phyloP scores from a whole-genome alignment of 495 filamentous ascomycete species.

The Aspergillus baeticus region DNA sequence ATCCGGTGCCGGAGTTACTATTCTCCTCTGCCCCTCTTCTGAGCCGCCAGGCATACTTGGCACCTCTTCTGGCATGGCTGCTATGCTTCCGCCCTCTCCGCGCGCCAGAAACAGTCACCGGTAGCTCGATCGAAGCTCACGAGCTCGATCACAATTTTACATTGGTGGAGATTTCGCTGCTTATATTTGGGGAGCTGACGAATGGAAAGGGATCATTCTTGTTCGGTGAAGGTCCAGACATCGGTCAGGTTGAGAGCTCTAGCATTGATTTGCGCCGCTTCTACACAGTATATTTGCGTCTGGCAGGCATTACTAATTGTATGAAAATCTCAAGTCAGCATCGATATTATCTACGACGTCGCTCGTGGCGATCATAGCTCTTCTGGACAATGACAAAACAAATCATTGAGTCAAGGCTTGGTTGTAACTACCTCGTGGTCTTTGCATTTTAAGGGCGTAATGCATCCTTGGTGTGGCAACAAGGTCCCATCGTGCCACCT shows the following conservation, averaged over 20 bases:
- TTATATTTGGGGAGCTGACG: background rate
- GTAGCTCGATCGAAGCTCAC: constrained; percentile 17
- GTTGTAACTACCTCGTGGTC: background rate
- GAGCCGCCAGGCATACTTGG: background rate
- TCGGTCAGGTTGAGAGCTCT: background rate
- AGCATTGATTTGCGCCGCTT: too few relatives aligned
- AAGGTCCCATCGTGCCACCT: too few relatives aligned
- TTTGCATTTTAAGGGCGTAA: too few relatives aligned
- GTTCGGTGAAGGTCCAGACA: background rate
- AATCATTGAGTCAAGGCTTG: too few relatives aligned
- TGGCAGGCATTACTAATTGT: too few relatives aligned
- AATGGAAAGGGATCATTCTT: background rate
- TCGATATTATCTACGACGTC: background rate
- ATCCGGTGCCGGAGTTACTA: constrained; percentile 14
- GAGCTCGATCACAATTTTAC: constrained; percentile 20
- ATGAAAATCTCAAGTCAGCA: too few relatives aligned
- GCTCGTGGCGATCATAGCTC: background rate
- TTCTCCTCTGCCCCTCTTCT: constrained; percentile 15
- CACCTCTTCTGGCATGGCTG: background rate
- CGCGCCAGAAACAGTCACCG: constrained; percentile 24
- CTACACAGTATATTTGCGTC: too few relatives aligned
- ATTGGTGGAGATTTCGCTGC: background rate
- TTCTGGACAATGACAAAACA: background rate
- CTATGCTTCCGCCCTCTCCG: constrained; percentile 5
- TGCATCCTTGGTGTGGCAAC: too few relatives aligned